Evolutionary conservation across 2,329 filamentous ascomycete genomes (phyloP).

Genomic region (Colletotrichum filicis): DNA sequence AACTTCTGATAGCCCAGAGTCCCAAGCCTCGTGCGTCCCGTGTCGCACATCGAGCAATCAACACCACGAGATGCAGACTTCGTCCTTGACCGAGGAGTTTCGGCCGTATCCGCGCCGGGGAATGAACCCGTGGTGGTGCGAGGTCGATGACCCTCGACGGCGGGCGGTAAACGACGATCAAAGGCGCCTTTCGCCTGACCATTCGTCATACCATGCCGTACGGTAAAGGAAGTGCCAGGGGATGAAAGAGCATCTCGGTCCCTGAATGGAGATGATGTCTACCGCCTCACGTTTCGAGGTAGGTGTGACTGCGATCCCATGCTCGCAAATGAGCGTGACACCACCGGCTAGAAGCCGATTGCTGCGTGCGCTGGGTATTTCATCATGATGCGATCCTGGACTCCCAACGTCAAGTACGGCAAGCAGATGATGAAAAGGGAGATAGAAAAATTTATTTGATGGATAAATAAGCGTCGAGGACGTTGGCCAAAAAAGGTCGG

Average conservation of each 20-base stretch:
- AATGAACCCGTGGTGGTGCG: neutral
- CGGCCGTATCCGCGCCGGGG: neutral
- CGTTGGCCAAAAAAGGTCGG: constrained; percentile 13
- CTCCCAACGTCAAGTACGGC: neutral
- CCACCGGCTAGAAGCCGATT: neutral
- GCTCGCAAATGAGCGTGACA: neutral
- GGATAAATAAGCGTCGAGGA: neutral
- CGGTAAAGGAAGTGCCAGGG: neutral
- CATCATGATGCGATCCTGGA: neutral
- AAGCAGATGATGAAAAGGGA: neutral
- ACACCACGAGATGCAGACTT: constrained; percentile 4
- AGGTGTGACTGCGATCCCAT: neutral
- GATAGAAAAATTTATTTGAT: neutral
- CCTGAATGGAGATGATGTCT: neutral
- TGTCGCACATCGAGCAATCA: neutral
- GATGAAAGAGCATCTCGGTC: neutral
- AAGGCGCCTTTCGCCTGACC: neutral
- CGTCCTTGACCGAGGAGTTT: neutral
- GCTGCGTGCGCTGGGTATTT: neutral
- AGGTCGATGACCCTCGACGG: neutral
- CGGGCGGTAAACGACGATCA: neutral
- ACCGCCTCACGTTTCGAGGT: neutral
- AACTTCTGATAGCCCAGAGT: neutral
- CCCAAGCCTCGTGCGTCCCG: neutral
- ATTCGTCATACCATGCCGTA: neutral